Evolutionary conservation across 1,139 yeast species (phyloP), one percentile per base, ranked within the genome.

Genomic region (Geotrichum phurueaensis): DNA sequence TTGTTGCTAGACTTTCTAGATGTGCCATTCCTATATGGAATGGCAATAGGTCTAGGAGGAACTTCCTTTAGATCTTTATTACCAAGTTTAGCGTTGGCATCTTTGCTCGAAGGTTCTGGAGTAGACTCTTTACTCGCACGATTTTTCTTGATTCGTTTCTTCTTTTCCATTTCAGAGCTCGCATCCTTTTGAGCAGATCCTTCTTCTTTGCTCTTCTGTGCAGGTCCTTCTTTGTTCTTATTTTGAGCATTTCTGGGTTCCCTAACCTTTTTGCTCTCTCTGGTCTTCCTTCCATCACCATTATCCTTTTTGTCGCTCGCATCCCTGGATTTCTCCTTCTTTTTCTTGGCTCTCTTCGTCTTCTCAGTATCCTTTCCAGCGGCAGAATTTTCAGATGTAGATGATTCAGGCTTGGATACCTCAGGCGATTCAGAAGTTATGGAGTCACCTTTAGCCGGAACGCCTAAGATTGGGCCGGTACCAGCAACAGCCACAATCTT

Each of bases 401-500:
- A 13, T 20, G 33, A 36, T 60, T 57, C 22, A 20, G 43, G 43
- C 25, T n/a, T 48, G 47, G 22, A 22, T 20, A 3, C 53, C 50
- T 58, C 45, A 52, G 43, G 50, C 33, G 22, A 54, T 18, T 56
- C 55, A 13, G 39, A 45, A n/a, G 54, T 58, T 13, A 56, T 51
- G 4, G 57, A 60, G 7, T 51, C 51, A 49, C 59, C 64, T 54
- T 65, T 47, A 56, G 59, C 39, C 59, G 58, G 45, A 51, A 61
- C 53, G 49, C 61, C 61, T 15, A 58, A 29, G 36, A 59, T 55
- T 23, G 60, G 58, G 15, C 58, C 60, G 5, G 60, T 50, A 52
- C 58, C 60, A n/a, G 56, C 63, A 39, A 56, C 63, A 1, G 63
- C 60, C 27, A 61, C 64, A 43, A 60, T 53, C 20, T 60, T 53